Evolutionary conservation across 2,329 filamentous ascomycete genomes (phyloP), one percentile per base, ranked within the genome.

Genomic region (Monosporascus sp.): DNA sequence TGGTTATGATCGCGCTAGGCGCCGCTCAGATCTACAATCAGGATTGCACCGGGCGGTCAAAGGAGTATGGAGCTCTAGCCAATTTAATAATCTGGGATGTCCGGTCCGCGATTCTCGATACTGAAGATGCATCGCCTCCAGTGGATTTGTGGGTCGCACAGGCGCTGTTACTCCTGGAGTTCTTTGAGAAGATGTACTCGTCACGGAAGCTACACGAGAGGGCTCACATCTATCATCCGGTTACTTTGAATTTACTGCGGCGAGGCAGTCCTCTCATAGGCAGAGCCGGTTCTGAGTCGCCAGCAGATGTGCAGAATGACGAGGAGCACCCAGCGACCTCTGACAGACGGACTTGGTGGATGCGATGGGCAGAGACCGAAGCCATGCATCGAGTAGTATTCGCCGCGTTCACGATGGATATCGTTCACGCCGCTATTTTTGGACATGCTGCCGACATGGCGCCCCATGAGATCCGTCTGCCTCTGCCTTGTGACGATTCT

Each of bases 181-280:
- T 92, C 5, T 96, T 93, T 63, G 91, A 97, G 72, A 97, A 96
- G 77, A 88, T 95, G 81, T 94, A 89, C 68, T 90, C 89, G 2
- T 91, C 89, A 1, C 80, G 90, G 43, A 81, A 83, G 17, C 76
- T 96, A 26, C 91, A 97, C 69, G 92, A 96, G 68, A 80, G 91
- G 59, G 89, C 91, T 0, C 90, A 96, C 62, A 94, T 96, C 38
- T 92, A 96, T 64, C 91, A 96, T 65, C 87, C 89, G 5, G 90
- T 89, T 1, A 93, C 90, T 0, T 75, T 96, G 51, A 95, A 89
- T 0, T 74, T 96, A 44, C 90, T 97, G 75, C 84, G 91, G 35
- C 80, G 91, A 59, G 91, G 91, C 5, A 94, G 89, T 65, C 94
- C 91, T 1, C 74, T 97, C 9, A 91, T 95, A 53, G 91, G 90